Conservation (phyloP, 1,284 basidiomycete species). For the Cutaneotrichosporon sp. region DNA sequence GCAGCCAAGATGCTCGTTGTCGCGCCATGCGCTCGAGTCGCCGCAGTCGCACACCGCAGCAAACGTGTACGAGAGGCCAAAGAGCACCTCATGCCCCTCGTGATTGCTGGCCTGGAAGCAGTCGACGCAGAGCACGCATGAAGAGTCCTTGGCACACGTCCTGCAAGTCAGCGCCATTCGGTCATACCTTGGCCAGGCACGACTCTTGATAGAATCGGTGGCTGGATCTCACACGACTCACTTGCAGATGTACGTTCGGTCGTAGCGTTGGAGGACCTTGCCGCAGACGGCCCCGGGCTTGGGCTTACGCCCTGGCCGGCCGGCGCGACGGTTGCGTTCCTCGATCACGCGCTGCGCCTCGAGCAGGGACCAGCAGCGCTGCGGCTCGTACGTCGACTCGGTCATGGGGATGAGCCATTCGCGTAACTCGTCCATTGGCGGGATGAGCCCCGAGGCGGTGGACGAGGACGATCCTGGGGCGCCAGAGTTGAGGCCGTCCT, state of each 20-base stretch:
- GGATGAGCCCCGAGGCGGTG: conserved; percentile 2
- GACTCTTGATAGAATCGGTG: background rate
- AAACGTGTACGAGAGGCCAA: conserved; percentile 85
- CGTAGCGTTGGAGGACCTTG: conserved; percentile 52
- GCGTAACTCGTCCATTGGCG: conserved; percentile 27
- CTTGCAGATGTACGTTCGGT: conserved; percentile 89
- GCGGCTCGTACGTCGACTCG: conserved; percentile 20
- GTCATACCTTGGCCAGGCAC: conserved; percentile 2
- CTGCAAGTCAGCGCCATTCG: conserved; percentile 54
- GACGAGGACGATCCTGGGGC: background rate
- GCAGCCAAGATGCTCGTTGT: conserved; percentile 61
- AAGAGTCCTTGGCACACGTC: conserved; percentile 85
- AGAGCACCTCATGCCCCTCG: conserved; percentile 80
- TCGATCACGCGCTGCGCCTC: conserved; percentile 27
- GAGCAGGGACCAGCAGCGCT: conserved; percentile 23
- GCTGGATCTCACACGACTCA: conserved; percentile 56
- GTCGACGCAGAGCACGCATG: conserved; percentile 79
- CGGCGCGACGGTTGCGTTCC: conserved; percentile 21
- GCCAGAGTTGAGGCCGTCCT: background rate
- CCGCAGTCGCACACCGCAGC: conserved; percentile 93
- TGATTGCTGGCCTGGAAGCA: conserved; percentile 87
- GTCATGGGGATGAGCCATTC: conserved; percentile 22
- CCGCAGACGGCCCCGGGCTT: conserved; percentile 42
- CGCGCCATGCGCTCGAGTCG: conserved; percentile 80
- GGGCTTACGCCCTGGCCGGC: conserved; percentile 21